Percentiles rank a stretch among this genome's conserved stretches.
Evolutionary conservation across 2,329 filamentous ascomycete species (phyloP).

Genomic region (Xylariaceae sp.): DNA sequence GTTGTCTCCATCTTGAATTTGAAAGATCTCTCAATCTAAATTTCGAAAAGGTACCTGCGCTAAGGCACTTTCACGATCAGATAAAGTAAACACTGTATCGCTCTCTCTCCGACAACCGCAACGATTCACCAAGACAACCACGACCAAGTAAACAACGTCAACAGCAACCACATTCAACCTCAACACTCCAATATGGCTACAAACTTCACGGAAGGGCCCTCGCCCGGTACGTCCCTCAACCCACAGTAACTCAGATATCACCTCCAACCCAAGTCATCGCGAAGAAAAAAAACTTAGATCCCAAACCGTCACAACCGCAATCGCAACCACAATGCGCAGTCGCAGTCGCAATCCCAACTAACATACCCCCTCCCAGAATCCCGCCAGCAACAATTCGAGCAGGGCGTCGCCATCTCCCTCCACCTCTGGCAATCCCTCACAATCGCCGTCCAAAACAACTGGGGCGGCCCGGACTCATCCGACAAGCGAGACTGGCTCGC

Average conservation of each 20-base stretch:
- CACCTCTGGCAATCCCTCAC: constrained; percentile 85
- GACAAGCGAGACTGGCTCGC: constrained; percentile 98
- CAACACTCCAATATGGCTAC: constrained; percentile 6
- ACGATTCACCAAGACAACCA: neutral
- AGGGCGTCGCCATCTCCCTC: constrained; percentile 77
- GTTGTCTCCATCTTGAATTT: neutral
- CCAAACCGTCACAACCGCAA: constrained; percentile 8
- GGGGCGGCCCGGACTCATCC: constrained; percentile 75
- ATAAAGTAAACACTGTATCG: too few relatives aligned
- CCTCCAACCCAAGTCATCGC: neutral
- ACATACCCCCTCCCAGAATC: constrained; percentile 36
- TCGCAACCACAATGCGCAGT: neutral
- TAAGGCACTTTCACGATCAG: too few relatives aligned
- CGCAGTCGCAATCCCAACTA: neutral
- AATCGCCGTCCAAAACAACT: constrained; percentile 78
- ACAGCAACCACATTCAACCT: neutral
- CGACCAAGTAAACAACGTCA: neutral
- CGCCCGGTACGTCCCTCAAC: constrained; percentile 24
- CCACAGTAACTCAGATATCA: too few relatives aligned
- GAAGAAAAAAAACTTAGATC: constrained; percentile 2
- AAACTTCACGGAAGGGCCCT: constrained; percentile 19
- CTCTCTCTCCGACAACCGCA: too few relatives aligned
- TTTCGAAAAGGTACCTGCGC: too few relatives aligned
- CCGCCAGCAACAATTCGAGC: constrained; percentile 68
- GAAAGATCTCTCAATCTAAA: neutral